phyloP scores from a whole-genome alignment of 768 basidiomycete species.

The Cytidiella melzeri region DNA sequence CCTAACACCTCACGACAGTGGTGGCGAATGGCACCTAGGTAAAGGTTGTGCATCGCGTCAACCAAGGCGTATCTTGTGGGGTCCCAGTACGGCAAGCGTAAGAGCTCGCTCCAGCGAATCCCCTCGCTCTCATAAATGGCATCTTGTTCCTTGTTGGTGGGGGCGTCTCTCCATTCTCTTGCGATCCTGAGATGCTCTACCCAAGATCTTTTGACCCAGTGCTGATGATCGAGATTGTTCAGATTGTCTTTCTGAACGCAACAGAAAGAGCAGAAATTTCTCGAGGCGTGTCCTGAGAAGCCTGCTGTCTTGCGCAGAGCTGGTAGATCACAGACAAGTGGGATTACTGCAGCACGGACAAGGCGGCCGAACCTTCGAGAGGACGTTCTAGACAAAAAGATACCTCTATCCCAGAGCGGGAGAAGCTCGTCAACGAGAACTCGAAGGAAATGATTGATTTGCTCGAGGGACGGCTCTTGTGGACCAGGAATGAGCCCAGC shows the following conservation, averaged over 20 bases:
- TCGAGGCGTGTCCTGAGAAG: slow-evolving; percentile 17
- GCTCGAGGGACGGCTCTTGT: slow-evolving; percentile 24
- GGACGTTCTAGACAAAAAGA: slow-evolving; percentile 23
- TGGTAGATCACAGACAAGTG: slow-evolving; percentile 32
- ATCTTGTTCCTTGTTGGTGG: slow-evolving; percentile 1
- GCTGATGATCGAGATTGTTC: slow-evolving; percentile 19
- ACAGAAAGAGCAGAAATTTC: slow-evolving; percentile 27
- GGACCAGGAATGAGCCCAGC: slow-evolving; percentile 39
- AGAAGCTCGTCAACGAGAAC: slow-evolving; percentile 34
- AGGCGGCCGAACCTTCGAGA: slow-evolving; percentile 21
- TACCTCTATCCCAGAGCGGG: slow-evolving; percentile 28
- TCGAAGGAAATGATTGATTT: slow-evolving; percentile 33
- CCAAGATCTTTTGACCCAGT: slow-evolving; percentile 20
- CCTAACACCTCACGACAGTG: slow-evolving; percentile 26
- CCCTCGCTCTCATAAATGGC: slow-evolving; percentile 17
- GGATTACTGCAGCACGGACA: slow-evolving; percentile 24
- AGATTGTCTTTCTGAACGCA: slow-evolving; percentile 20
- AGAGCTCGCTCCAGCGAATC: slow-evolving; percentile 24
- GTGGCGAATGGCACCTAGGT: slow-evolving; percentile 27
- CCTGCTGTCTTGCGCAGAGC: slow-evolving; percentile 29
- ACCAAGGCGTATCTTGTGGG: slow-evolving; percentile 25
- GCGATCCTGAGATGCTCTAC: slow-evolving; percentile 17
- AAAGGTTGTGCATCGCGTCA: slow-evolving; percentile 37
- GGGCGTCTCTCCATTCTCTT: slow-evolving; percentile 15
- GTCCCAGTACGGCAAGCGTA: slow-evolving; percentile 36